phyloP scores from a whole-genome alignment of 2,329 filamentous ascomycete species.

The Neophaeococcomyces mojaviensis region DNA sequence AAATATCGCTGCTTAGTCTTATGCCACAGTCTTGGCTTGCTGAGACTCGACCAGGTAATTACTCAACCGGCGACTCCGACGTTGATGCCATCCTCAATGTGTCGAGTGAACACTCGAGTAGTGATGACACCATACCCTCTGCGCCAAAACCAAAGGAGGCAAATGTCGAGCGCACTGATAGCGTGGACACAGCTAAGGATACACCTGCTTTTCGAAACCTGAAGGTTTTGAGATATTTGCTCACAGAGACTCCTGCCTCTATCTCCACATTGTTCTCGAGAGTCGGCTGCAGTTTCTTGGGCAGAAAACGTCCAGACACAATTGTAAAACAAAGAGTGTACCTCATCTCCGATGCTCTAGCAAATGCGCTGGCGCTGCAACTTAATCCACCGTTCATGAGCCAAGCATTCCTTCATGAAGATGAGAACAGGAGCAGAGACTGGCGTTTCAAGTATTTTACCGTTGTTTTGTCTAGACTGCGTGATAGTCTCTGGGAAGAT shows the following conservation, averaged over 20 bases:
- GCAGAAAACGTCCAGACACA: constrained; percentile 63
- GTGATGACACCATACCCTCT: constrained; percentile 9
- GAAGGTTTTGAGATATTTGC: constrained; percentile 64
- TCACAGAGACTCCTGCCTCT: constrained; percentile 69
- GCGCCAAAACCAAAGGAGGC: constrained; percentile 18
- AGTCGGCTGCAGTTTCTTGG: constrained; percentile 72
- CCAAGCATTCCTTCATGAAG: constrained; percentile 31
- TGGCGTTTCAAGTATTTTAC: constrained; percentile 72
- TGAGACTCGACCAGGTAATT: constrained; percentile 36
- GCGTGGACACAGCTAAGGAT: constrained; percentile 28
- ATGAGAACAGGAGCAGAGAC: constrained; percentile 46
- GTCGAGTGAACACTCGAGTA: constrained; percentile 11
- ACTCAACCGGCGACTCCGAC: constrained; percentile 32
- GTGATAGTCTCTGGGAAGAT: constrained; percentile 42
- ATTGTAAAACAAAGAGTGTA: constrained; percentile 55
- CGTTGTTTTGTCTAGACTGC: constrained; percentile 58
- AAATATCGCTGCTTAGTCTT: constrained; percentile 63
- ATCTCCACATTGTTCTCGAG: constrained; percentile 82
- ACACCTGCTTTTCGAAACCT: constrained; percentile 62
- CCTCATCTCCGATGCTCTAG: constrained; percentile 61
- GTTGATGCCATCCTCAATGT: constrained; percentile 31
- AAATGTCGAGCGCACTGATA: constrained; percentile 24
- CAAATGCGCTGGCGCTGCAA: constrained; percentile 61
- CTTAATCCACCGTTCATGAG: constrained; percentile 46
- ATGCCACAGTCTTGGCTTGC: constrained; percentile 58